phyloP scores from a whole-genome alignment of 2,329 filamentous ascomycete genomes.

The Beauveria scarabaeidicola region DNA sequence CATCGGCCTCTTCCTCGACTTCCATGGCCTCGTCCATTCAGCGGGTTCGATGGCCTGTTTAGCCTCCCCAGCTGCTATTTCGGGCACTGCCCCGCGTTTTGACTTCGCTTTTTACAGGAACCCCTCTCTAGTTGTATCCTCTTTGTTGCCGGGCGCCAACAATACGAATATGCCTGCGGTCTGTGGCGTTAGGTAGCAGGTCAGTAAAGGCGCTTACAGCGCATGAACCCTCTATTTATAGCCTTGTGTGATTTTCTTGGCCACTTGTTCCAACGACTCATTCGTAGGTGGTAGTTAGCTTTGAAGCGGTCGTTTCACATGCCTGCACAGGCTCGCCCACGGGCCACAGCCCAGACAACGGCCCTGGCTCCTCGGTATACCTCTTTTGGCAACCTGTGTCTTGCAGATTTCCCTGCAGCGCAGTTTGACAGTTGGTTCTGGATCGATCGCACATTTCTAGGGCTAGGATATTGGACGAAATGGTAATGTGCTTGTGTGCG shows the following conservation, averaged over 20 bases:
- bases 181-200: neutral
- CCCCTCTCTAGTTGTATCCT: too few relatives aligned
- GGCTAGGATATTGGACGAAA: too few relatives aligned
- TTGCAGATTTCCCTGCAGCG: neutral
- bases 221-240: constrained; percentile 4
- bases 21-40: neutral
- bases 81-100: constrained; percentile 4
- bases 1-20: neutral
- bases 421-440: neutral
- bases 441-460: too few relatives aligned
- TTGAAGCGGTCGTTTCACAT: neutral
- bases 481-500: too few relatives aligned
- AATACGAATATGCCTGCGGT: neutral
- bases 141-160: neutral
- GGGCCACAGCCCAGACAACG: neutral
- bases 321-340: neutral
- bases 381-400: neutral
- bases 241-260: neutral
- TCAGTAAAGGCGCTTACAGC: neutral
- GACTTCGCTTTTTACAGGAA: neutral
- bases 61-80: constrained; percentile 3
- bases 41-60: neutral
- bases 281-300: neutral
- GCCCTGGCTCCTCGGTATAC: neutral
- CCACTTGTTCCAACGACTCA: neutral